These are phyloP conservation scores for Trichoderma oligosporum DNA, from an alignment of 2,329 filamentous ascomycete genomes.

Conservation along the genomic window DNA sequence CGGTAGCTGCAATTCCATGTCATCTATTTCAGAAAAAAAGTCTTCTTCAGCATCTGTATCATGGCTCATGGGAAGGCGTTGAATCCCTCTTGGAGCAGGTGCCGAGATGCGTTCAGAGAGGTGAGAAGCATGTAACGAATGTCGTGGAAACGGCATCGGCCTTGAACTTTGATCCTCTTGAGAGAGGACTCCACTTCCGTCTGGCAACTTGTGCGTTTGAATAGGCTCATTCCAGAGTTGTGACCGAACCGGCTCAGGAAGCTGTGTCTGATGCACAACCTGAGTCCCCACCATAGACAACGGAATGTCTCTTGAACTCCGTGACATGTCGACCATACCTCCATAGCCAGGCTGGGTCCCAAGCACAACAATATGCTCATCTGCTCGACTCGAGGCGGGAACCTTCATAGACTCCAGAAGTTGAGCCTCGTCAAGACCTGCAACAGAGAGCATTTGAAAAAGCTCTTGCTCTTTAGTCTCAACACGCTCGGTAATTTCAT, in stretches of 20 bases:
- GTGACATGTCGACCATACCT: conserved; percentile 33
- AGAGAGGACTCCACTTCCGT: conserved; percentile 26
- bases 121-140: conserved; percentile 17
- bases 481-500: conserved; percentile 45
- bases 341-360: conserved; percentile 41
- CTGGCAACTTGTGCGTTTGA: conserved; percentile 21
- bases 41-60: conserved; percentile 29
- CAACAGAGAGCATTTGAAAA: conserved; percentile 39
- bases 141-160: conserved; percentile 29
- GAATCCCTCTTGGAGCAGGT: neutral
- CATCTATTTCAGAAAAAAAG: conserved; percentile 31
- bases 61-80: conserved; percentile 13
- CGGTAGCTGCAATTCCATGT: conserved; percentile 25
- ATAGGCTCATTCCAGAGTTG: conserved; percentile 26
- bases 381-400: conserved; percentile 16
- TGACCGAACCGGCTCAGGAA: conserved; percentile 31
- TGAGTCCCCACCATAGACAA: conserved; percentile 39
- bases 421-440: conserved; percentile 43
- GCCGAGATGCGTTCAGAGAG: neutral
- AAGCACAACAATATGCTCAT: conserved; percentile 36
- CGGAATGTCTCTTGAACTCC: conserved; percentile 33
- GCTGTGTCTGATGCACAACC: conserved; percentile 51
- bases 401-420: conserved; percentile 33
- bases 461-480: conserved; percentile 43
- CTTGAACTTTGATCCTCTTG: conserved; percentile 25